Evolutionary conservation across 768 basidiomycete genomes (phyloP).

Genomic region (Leccinellum albellum): DNA sequence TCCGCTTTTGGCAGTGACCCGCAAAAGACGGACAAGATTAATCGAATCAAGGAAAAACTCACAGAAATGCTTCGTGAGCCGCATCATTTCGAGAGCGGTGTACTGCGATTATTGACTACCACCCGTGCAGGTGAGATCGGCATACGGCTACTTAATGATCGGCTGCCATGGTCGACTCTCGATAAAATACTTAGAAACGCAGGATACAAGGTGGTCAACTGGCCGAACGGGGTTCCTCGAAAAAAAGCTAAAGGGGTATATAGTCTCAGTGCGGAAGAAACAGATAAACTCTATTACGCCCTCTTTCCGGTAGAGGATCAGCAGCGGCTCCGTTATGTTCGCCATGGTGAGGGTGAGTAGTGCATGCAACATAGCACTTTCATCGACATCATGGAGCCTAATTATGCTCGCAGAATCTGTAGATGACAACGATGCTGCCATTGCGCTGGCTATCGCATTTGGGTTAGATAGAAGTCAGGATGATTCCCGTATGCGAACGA

Average conservation of each 20-base stretch:
- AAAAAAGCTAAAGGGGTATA: neutral
- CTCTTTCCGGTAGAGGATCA: neutral
- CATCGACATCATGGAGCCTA: too few relatives aligned
- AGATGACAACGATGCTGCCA: too few relatives aligned
- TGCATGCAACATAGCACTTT: too few relatives aligned
- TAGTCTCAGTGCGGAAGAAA: neutral
- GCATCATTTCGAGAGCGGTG: neutral
- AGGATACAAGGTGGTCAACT: neutral
- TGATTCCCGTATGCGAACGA: too few relatives aligned
- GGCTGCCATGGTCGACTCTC: neutral
- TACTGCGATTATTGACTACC: neutral
- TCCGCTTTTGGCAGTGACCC: neutral
- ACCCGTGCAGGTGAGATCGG: neutral
- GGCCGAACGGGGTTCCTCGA: neutral
- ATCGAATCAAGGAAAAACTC: conserved; percentile 1
- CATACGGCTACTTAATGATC: neutral
- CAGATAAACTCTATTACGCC: neutral
- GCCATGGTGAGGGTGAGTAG: neutral
- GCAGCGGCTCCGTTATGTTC: neutral
- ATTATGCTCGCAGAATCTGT: too few relatives aligned
- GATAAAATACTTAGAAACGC: neutral
- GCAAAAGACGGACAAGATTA: neutral
- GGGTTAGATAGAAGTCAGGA: too few relatives aligned
- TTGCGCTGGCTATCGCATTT: too few relatives aligned
- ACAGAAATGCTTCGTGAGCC: conserved; percentile 10